phyloP scores from a whole-genome alignment of 345 rosid genomes.

The Eucalyptus dawsonii region DNA sequence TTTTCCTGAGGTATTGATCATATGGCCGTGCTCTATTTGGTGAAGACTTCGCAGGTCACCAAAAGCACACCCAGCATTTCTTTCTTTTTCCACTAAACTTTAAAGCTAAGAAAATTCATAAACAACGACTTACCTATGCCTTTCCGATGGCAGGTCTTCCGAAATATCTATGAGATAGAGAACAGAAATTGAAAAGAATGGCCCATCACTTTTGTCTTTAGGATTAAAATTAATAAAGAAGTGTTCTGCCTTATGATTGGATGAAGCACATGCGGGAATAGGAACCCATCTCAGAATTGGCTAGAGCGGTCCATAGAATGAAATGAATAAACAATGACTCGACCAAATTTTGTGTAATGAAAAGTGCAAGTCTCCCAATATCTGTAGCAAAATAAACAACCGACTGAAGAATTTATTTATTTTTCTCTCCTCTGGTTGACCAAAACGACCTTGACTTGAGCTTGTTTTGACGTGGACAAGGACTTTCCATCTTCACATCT shows the following conservation, averaged over 20 bases:
- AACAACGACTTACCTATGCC: neutral
- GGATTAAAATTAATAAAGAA: neutral
- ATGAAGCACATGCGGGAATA: neutral
- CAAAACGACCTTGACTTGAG: neutral
- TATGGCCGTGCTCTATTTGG: neutral
- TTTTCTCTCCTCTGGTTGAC: neutral
- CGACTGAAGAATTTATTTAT: neutral
- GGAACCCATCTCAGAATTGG: too few relatives aligned
- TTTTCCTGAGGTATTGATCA: neutral
- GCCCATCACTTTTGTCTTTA: neutral
- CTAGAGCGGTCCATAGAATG: constrained; percentile 17
- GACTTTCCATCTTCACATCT: neutral
- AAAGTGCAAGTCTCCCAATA: too few relatives aligned
- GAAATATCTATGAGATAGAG: neutral
- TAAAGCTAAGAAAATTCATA: neutral
- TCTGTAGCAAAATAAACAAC: neutral
- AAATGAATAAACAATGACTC: too few relatives aligned
- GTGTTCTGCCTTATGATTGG: neutral
- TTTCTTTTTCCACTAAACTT: neutral
- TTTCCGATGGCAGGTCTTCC: neutral
- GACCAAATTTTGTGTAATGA: too few relatives aligned
- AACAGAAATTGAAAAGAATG: neutral
- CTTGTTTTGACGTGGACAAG: neutral
- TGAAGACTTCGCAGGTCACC: neutral
- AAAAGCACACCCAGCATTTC: neutral